Conservation (phyloP, 2,329 filamentous ascomycete genomes). For the Aspergillus pseudoglaucus region DNA sequence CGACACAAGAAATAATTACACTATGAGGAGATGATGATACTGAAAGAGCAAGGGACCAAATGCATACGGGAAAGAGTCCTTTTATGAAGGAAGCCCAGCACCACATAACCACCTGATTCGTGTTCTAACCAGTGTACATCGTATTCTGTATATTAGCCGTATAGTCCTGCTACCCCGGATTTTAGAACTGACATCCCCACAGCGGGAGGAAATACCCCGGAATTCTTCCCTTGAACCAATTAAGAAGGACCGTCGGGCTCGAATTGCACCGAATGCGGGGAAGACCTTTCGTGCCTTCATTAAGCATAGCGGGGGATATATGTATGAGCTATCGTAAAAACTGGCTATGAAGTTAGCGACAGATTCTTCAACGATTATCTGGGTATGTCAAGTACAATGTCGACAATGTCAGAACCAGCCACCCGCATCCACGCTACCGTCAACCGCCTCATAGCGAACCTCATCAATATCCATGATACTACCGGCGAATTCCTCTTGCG, state of each 20-base stretch:
- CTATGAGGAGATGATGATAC: no score
- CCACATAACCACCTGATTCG: not conserved
- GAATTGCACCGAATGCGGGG: not conserved
- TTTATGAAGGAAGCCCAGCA: not conserved
- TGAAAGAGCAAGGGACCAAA: no score
- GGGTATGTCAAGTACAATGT: no score
- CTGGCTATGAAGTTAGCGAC: no score
- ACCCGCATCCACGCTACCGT: constrained; percentile 50
- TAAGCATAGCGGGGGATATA: no score
- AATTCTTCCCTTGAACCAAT: not conserved
- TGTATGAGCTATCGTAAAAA: no score
- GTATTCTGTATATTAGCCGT: no score
- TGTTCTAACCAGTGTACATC: no score
- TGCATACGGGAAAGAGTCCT: no score
- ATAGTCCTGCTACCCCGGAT: not conserved
- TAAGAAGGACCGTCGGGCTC: not conserved
- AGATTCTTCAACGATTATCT: no score
- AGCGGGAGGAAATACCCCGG: not conserved
- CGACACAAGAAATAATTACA: no score
- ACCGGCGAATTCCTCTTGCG: constrained; percentile 68
- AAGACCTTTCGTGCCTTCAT: not conserved
- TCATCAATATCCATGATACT: constrained; percentile 70
- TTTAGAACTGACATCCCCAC: not conserved
- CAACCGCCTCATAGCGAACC: constrained; percentile 61
- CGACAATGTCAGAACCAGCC: constrained; percentile 3